Percentiles rank a stretch among this genome's conserved stretches.
Conservation (phyloP, 2,329 filamentous ascomycete genomes). For the Colletotrichum sp. region DNA sequence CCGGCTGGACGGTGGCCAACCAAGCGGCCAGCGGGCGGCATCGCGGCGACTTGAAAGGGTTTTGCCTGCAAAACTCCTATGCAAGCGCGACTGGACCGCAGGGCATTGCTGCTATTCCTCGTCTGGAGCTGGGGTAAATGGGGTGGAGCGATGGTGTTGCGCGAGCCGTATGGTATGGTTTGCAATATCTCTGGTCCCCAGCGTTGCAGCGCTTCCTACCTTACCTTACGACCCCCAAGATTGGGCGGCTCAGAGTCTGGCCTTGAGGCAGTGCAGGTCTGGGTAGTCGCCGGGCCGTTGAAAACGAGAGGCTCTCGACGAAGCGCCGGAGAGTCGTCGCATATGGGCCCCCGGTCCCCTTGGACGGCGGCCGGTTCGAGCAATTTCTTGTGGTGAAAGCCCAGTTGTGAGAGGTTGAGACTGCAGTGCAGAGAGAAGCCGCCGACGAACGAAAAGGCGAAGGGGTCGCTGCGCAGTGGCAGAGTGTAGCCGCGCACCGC, state of each 20-base stretch:
- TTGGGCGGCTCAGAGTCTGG: constrained; percentile 10
- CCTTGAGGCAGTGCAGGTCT: constrained; percentile 33
- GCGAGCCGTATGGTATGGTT: neutral
- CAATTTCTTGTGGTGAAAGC: neutral
- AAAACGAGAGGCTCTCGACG: constrained; percentile 35
- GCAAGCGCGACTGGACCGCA: constrained; percentile 9
- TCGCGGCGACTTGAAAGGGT: constrained; percentile 10
- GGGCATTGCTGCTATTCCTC: neutral
- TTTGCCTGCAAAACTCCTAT: neutral
- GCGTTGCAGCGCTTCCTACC: neutral
- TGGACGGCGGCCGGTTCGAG: neutral
- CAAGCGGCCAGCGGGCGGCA: constrained; percentile 16
- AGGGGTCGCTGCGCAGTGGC: neutral
- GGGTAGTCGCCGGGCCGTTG: constrained; percentile 22
- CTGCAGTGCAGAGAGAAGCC: neutral
- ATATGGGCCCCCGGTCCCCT: neutral
- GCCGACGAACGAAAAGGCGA: neutral
- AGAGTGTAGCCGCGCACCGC: constrained; percentile 19
- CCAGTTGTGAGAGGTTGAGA: neutral
- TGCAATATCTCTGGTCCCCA: neutral
- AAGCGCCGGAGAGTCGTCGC: constrained; percentile 30
- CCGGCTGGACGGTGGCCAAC: constrained; percentile 16
- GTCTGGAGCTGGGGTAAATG: neutral
- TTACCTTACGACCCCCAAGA: neutral
- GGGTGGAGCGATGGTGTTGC: constrained; percentile 9